Evolutionary conservation across 1,284 basidiomycete species (phyloP).

Genomic region (Heliocybe sulcata): DNA sequence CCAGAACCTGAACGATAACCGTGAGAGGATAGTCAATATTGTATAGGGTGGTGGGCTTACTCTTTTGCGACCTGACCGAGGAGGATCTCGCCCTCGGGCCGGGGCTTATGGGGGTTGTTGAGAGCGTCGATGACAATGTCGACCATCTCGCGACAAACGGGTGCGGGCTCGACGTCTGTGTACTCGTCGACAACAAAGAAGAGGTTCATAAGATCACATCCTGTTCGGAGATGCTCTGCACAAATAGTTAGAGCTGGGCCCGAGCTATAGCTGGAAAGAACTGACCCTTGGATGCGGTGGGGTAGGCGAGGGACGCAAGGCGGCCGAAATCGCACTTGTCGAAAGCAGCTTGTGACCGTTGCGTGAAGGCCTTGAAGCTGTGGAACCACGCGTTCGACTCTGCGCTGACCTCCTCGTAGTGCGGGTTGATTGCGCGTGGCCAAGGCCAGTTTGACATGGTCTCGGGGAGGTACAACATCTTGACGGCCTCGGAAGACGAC

Average conservation of each 20-base stretch:
- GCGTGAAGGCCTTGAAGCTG: constrained; percentile 13
- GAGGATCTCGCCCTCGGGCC: constrained; percentile 15
- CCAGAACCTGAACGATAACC: constrained; percentile 28
- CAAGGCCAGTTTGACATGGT: constrained; percentile 13
- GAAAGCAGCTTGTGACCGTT: constrained; percentile 14
- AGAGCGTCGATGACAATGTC: constrained; percentile 26
- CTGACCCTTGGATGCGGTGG: constrained; percentile 11
- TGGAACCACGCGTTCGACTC: constrained; percentile 13
- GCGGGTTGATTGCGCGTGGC: constrained; percentile 14
- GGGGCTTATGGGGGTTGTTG: constrained; percentile 15
- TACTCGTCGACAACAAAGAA: constrained; percentile 28
- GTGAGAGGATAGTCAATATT: neutral
- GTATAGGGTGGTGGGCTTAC: constrained; percentile 14
- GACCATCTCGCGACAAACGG: constrained; percentile 12
- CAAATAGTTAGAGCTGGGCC: neutral
- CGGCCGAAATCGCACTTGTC: constrained; percentile 16
- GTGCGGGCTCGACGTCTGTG: constrained; percentile 21
- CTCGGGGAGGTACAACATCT: constrained; percentile 12
- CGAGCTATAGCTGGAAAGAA: neutral
- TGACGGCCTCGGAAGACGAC: neutral
- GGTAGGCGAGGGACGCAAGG: constrained; percentile 15
- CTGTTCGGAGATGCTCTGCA: constrained; percentile 15
- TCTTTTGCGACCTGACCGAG: constrained; percentile 23
- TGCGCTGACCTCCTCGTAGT: constrained; percentile 11
- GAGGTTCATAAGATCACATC: constrained; percentile 26